Evolutionary conservation across 2,329 filamentous ascomycete genomes (phyloP), one percentile per base, ranked within the genome.

Genomic region (Xylariaceae sp.): DNA sequence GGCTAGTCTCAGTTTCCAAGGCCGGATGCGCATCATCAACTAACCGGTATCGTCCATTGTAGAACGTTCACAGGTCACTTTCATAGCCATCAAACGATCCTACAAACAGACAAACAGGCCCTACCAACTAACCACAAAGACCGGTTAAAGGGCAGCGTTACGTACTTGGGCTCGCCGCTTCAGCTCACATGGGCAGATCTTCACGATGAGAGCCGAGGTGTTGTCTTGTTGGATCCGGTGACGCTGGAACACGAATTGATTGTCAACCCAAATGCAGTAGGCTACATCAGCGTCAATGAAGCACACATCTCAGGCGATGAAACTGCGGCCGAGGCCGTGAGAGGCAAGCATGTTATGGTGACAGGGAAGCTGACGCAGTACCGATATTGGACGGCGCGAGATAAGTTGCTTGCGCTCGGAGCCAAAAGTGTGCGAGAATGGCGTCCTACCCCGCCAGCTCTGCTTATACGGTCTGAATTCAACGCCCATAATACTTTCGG

Each of bases 61-160:
- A 56, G 65, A 46, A 68, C 66, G 9, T 69, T 67, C 39, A 69
- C 66, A 2, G 66, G 66, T 1, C 66, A 69, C 44, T 69, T 69
- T 39, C 66, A 69, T 53, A 64, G 59, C 34, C 64, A 66, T 42
- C 67, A 69, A 50, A 63, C 60, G 12, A 67, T 69, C 16, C 16
- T 62, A 31, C 66, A 64, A 48, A n/a, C 53, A 16, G 39, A 52
- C 6, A 14, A 45, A 36, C 18, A 54, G 17, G 40, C 33, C 2
- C 18, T 33, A 31, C 42, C 39, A n/a, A 18, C 36, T 14, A 13
- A 33, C 16, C 17, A 42, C 33, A 40, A 43, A 14, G 46, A 49
- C 42, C 47, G 43, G 18, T 54, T 61, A 6, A 54, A 49, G 17
- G 67, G 67, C 17, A 67, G 64, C 36, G 41, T 69, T 31, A 65